Evolutionary conservation across 2,329 filamentous ascomycete genomes (phyloP).

Genomic region (Cadophora gregata): DNA sequence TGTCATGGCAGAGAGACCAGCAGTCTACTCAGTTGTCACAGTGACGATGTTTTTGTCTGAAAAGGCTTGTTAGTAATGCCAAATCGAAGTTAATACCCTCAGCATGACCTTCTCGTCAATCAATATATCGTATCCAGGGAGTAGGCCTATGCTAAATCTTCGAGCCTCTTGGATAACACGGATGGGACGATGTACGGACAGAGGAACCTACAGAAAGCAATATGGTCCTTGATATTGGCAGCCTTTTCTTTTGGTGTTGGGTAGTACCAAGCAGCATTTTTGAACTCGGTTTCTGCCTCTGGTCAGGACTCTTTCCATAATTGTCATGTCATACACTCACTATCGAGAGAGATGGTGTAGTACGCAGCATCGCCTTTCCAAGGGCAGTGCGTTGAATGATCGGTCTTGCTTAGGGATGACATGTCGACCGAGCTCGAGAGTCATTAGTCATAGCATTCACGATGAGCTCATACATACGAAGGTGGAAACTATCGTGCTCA

Average conservation of each 20-base stretch:
- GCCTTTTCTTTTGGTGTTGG: constrained; percentile 49
- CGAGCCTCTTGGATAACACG: neutral
- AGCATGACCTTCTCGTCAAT: too few species aligned
- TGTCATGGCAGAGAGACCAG: neutral
- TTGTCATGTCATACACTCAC: constrained; percentile 27
- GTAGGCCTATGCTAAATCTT: too few species aligned
- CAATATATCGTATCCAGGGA: neutral
- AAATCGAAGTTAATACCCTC: neutral
- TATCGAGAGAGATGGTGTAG: constrained; percentile 53
- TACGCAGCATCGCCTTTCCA: constrained; percentile 56
- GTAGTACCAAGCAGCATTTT: constrained; percentile 56
- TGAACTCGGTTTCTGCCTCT: constrained; percentile 45
- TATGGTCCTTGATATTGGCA: constrained; percentile 51
- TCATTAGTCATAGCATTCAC: neutral
- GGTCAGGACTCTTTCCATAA: constrained; percentile 6
- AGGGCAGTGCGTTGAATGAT: constrained; percentile 50
- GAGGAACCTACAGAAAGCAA: constrained; percentile 52
- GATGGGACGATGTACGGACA: neutral
- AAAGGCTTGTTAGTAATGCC: neutral
- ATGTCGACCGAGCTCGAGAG: constrained; percentile 47
- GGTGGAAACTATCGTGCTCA: constrained; percentile 44
- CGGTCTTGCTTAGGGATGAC: constrained; percentile 49
- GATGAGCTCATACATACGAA: constrained; percentile 36
- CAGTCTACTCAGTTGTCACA: constrained; percentile 34
- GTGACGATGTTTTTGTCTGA: constrained; percentile 39